phyloP scores from a whole-genome alignment of 2,329 filamentous ascomycete species.

The Botryotinia globosa region DNA sequence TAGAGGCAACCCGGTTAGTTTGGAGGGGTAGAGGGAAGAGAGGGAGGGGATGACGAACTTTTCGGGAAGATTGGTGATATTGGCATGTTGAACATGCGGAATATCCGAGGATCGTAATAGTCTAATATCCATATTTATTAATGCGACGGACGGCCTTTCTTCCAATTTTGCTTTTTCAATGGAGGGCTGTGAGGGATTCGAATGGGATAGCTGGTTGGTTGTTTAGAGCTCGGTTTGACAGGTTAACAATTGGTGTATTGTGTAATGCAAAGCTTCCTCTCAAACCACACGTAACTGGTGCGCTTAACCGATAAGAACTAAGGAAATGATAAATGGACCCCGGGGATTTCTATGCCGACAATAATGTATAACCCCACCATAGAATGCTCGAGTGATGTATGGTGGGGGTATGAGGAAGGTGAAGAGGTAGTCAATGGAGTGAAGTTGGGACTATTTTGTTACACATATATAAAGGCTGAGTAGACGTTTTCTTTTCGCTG shows the following conservation, averaged over 20 bases:
- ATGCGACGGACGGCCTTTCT: background rate
- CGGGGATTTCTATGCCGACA: constrained; percentile 9
- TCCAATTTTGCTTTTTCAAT: background rate
- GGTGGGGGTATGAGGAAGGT: background rate
- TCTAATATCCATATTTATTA: constrained; percentile 78
- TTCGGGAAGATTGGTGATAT: constrained; percentile 97
- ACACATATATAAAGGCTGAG: background rate
- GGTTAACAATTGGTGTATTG: background rate
- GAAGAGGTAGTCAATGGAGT: background rate
- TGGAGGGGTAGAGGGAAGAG: background rate
- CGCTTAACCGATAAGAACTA: background rate
- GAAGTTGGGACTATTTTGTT: background rate
- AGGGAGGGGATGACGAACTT: constrained; percentile 49
- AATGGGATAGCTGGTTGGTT: background rate
- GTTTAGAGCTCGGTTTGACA: background rate
- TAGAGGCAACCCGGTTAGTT: constrained; percentile 14
- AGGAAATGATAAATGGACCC: constrained; percentile 6
- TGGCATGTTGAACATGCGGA: constrained; percentile 92
- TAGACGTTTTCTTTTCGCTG: background rate
- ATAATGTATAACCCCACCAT: constrained; percentile 1
- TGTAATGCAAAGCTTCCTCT: background rate
- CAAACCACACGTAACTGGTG: background rate
- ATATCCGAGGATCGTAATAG: constrained; percentile 80
- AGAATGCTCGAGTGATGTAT: background rate
- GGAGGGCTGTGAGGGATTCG: background rate